Evolutionary conservation across 208 protist genomes (phyloP).

Genomic region (Trypanosoma congolense): DNA sequence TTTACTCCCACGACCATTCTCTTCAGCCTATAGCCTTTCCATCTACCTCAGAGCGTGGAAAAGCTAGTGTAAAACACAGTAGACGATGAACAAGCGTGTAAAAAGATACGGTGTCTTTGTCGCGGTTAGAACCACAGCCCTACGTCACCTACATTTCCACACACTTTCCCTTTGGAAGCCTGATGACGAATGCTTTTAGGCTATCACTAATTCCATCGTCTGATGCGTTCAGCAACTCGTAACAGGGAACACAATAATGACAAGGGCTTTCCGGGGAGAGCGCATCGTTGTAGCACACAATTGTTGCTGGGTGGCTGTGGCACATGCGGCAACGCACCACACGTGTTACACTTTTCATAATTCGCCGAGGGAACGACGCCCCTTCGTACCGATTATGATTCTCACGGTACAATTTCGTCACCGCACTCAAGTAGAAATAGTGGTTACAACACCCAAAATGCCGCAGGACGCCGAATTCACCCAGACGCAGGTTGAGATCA

Average conservation of each 20-base stretch:
- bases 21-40: too few relatives aligned
- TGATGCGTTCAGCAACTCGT: slow-evolving; percentile 54
- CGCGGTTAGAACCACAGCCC: too few relatives aligned
- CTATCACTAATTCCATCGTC: slow-evolving; percentile 34
- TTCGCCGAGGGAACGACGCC: slow-evolving; percentile 51
- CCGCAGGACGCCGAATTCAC: slow-evolving; percentile 57
- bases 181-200: slow-evolving; percentile 12
- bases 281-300: slow-evolving; percentile 47
- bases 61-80: too few relatives aligned
- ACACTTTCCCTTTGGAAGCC: slow-evolving; percentile 19
- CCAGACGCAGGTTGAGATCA: slow-evolving; percentile 57
- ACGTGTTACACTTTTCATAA: slow-evolving; percentile 28
- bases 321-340: slow-evolving; percentile 60
- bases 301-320: slow-evolving; percentile 49
- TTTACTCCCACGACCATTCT: too few relatives aligned
- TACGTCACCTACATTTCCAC: neutral
- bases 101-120: too few relatives aligned
- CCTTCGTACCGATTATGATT: slow-evolving; percentile 24
- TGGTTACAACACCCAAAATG: slow-evolving; percentile 73
- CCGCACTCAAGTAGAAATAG: slow-evolving; percentile 60
- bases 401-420: slow-evolving; percentile 33
- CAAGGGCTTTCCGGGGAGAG: slow-evolving; percentile 38
- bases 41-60: too few relatives aligned
- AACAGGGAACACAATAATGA: slow-evolving; percentile 75
- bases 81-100: too few relatives aligned